These are phyloP conservation scores for Syzygium malaccense DNA, from an alignment of 441 rosid genomes.

Conservation along the genomic window DNA sequence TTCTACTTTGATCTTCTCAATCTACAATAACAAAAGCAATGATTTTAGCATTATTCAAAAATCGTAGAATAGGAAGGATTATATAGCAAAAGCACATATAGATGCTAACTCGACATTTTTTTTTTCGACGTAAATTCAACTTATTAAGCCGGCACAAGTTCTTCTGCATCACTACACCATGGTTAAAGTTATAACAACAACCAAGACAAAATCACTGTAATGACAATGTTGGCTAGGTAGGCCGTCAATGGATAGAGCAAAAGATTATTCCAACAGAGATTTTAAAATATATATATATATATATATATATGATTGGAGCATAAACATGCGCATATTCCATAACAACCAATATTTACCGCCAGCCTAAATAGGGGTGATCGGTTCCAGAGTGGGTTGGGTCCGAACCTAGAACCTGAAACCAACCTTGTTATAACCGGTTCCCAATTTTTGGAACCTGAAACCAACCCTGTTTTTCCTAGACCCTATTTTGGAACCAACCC, in stretches of 20 bases:
- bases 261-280: not conserved
- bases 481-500: no score
- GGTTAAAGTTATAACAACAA: not conserved
- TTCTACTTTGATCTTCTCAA: conserved; percentile 62
- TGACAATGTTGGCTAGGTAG: not conserved
- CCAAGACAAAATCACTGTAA: not conserved
- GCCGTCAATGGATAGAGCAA: not conserved
- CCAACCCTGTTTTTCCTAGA: no score
- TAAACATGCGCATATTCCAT: not conserved
- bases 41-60: not conserved
- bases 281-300: not conserved
- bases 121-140: not conserved
- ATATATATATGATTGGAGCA: not conserved
- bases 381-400: no score
- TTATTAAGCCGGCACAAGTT: not conserved
- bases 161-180: not conserved
- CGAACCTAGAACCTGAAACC: no score
- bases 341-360: not conserved
- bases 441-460: no score
- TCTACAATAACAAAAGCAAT: conserved; percentile 32
- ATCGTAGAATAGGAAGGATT: not conserved
- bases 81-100: not conserved
- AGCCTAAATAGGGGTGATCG: no score
- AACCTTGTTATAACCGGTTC: no score
- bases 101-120: not conserved